Percentiles rank a stretch among this genome's conserved stretches.
These are phyloP conservation scores for Pilasporangium apinafurcum DNA, from an alignment of 352 stramenopile genomes.

Conservation along the genomic window DNA sequence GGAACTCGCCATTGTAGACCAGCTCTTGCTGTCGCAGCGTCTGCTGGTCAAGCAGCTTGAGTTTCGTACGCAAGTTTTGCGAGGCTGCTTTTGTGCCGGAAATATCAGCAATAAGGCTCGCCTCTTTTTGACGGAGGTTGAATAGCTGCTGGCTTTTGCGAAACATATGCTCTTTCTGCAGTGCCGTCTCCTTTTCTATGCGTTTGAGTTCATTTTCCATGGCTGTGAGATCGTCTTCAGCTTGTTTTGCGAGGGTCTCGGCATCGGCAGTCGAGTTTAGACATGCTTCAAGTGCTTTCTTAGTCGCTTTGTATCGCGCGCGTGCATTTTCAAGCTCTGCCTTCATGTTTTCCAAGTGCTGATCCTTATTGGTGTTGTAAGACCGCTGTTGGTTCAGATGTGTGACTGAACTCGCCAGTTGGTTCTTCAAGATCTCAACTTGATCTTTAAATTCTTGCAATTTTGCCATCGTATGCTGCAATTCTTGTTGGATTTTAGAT, in stretches of 20 bases:
- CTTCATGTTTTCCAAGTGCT: constrained; percentile 77
- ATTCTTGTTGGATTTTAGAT: constrained; percentile 62
- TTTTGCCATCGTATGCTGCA: constrained; percentile 41
- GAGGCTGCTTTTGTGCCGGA: constrained; percentile 81
- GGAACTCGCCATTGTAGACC: constrained; percentile 95
- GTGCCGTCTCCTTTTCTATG: constrained; percentile 71
- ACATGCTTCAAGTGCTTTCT: constrained; percentile 70
- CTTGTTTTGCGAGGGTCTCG: constrained; percentile 81
- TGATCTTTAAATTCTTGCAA: constrained; percentile 87
- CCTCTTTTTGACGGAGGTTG: constrained; percentile 81
- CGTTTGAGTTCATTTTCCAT: constrained; percentile 58
- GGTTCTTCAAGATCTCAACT: constrained; percentile 90
- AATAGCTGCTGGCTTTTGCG: constrained; percentile 88
- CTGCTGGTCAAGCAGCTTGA: constrained; percentile 89
- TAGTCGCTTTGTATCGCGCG: constrained; percentile 75
- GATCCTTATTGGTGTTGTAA: constrained; percentile 65
- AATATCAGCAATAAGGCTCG: constrained; percentile 88
- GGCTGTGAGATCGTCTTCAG: constrained; percentile 62
- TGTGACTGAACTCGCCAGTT: constrained; percentile 83
- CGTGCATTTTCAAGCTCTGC: constrained; percentile 57
- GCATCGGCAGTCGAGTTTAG: constrained; percentile 69
- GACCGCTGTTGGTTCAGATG: constrained; percentile 76
- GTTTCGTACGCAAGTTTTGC: constrained; percentile 88
- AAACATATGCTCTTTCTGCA: constrained; percentile 92
- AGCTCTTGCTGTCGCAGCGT: constrained; percentile 90